phyloP scores from a whole-genome alignment of 23 red algal species.

The Chondrus crispus region DNA sequence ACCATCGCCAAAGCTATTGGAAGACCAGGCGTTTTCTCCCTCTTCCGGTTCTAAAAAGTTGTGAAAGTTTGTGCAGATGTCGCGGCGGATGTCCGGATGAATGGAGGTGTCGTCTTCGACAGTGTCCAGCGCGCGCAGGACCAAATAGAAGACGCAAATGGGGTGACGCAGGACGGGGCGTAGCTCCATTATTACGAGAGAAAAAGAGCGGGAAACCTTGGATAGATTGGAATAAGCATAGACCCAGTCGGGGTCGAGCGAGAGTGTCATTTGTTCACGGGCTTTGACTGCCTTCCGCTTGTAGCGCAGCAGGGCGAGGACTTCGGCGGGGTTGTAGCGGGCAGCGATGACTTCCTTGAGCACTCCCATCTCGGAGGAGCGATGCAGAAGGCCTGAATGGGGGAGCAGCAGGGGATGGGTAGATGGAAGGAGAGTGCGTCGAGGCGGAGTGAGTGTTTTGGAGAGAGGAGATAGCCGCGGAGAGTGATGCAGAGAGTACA shows the following conservation, averaged over 20 bases:
- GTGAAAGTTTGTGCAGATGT: slow-evolving; percentile 61
- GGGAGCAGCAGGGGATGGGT: background rate
- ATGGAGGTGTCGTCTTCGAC: slow-evolving; percentile 92
- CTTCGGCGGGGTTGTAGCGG: slow-evolving; percentile 49
- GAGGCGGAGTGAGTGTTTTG: too few species aligned
- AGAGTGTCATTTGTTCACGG: background rate
- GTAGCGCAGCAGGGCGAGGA: slow-evolving; percentile 69
- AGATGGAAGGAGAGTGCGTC: too few species aligned
- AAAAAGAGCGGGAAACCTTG: slow-evolving; percentile 91
- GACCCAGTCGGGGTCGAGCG: slow-evolving; percentile 47
- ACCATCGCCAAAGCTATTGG: slow-evolving; percentile 50
- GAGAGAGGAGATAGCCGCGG: background rate
- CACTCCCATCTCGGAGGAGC: background rate
- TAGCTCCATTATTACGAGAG: slow-evolving; percentile 96
- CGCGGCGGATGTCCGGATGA: slow-evolving; percentile 34
- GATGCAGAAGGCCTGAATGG: background rate
- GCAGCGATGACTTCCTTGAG: slow-evolving; percentile 50
- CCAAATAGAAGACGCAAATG: slow-evolving; percentile 92
- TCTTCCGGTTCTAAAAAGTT: background rate
- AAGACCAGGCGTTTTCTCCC: slow-evolving; percentile 26
- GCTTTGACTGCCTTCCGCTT: slow-evolving; percentile 35
- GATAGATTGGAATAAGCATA: slow-evolving; percentile 75
- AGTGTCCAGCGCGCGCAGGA: slow-evolving; percentile 94
- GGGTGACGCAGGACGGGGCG: slow-evolving; percentile 71
- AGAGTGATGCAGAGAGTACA: background rate